Evolutionary conservation across 2,329 filamentous ascomycete genomes (phyloP).

Genomic region (Penicillium brasilianum): DNA sequence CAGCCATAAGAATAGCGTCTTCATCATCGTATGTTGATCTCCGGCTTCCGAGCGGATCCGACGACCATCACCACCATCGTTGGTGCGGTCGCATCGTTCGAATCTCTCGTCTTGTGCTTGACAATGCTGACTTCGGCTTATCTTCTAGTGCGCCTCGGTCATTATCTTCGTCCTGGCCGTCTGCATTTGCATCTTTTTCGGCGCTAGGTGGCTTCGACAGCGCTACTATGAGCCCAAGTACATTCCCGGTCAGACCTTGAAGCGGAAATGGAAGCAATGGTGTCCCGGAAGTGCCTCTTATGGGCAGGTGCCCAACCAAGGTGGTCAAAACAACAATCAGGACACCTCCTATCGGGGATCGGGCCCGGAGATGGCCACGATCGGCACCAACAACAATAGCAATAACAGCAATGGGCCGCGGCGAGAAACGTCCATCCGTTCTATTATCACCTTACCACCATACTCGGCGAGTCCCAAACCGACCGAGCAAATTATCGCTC

Average conservation of each 20-base stretch:
- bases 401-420: slow-evolving; percentile 60
- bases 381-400: slow-evolving; percentile 13
- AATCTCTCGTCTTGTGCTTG: background rate
- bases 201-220: slow-evolving; percentile 50
- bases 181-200: slow-evolving; percentile 40
- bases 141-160: slow-evolving; percentile 32
- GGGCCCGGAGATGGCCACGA: slow-evolving; percentile 37
- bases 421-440: slow-evolving; percentile 83
- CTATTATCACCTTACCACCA: slow-evolving; percentile 89
- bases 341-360: slow-evolving; percentile 36
- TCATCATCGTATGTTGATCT: slow-evolving; percentile 38
- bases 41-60: slow-evolving; percentile 13
- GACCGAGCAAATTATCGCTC: slow-evolving; percentile 79
- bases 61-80: slow-evolving; percentile 1
- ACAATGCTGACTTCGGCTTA: slow-evolving; percentile 13
- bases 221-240: slow-evolving; percentile 56
- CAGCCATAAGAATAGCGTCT: slow-evolving; percentile 31
- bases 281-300: slow-evolving; percentile 47
- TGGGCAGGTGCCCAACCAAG: slow-evolving; percentile 43
- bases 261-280: slow-evolving; percentile 59
- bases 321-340: slow-evolving; percentile 23
- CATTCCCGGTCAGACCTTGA: slow-evolving; percentile 57
- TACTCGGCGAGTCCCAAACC: slow-evolving; percentile 76
- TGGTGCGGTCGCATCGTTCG: background rate
- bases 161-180: slow-evolving; percentile 41